Evolutionary conservation across 2,329 filamentous ascomycete species (phyloP).

Genomic region (Ophiocordyceps polyrhachis-furcata): DNA sequence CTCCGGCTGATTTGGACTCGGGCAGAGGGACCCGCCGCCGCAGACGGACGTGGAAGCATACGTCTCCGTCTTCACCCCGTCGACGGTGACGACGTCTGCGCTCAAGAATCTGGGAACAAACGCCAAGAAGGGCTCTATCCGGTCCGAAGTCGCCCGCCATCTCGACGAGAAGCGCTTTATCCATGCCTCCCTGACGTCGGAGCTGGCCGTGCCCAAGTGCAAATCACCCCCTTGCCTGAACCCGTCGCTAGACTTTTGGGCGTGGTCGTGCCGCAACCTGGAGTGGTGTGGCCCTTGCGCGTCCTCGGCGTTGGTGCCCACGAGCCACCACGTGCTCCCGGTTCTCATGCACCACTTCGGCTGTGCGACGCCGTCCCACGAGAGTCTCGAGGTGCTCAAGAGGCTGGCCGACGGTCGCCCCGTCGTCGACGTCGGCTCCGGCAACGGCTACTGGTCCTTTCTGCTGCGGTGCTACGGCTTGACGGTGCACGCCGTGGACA

Average conservation of each 20-base stretch:
- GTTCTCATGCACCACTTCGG: constrained; percentile 66
- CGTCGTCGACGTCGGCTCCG: constrained; percentile 49
- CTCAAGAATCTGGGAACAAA: constrained; percentile 45
- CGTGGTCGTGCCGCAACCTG: constrained; percentile 42
- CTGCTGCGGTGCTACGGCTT: constrained; percentile 44
- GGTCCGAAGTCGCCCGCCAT: constrained; percentile 34
- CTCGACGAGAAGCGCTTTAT: constrained; percentile 33
- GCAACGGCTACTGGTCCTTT: constrained; percentile 60
- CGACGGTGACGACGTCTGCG: constrained; percentile 39
- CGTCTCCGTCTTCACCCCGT: constrained; percentile 43
- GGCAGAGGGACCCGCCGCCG: constrained; percentile 27
- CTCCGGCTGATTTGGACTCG: constrained; percentile 1
- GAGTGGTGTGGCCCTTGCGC: constrained; percentile 45
- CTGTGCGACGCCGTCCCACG: constrained; percentile 50
- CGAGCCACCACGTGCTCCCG: constrained; percentile 50
- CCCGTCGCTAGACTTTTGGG: constrained; percentile 50
- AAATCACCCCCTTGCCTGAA: constrained; percentile 31
- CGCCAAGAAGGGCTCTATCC: constrained; percentile 42
- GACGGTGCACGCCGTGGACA: constrained; percentile 43
- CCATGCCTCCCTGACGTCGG: constrained; percentile 20
- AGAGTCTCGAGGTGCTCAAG: constrained; percentile 41
- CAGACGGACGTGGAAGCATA: constrained; percentile 45
- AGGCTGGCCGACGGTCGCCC: constrained; percentile 31
- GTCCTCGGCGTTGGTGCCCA: constrained; percentile 29
- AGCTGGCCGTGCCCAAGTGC: constrained; percentile 25